Percentiles rank a stretch among this genome's conserved stretches.
phyloP scores from a whole-genome alignment of 352 stramenopile species.

The Globisporangium iwayamae region DNA sequence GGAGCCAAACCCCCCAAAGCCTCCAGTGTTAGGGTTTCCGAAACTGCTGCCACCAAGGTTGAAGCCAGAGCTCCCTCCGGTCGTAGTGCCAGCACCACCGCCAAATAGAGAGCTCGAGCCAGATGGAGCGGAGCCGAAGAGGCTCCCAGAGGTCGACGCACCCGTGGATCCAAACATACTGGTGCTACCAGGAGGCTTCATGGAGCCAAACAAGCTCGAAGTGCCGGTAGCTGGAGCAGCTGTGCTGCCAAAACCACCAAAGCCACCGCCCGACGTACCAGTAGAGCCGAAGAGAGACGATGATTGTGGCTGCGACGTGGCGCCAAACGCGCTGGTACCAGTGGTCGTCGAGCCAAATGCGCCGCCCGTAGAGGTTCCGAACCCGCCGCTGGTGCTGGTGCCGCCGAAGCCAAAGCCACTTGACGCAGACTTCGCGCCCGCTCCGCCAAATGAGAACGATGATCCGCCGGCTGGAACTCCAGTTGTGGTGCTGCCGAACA shows the following conservation, averaged over 20 bases:
- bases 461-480: constrained; percentile 26
- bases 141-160: constrained; percentile 19
- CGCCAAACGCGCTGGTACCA: constrained; percentile 37
- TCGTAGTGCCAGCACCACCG: constrained; percentile 22
- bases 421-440: constrained; percentile 28
- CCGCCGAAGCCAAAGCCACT: constrained; percentile 45
- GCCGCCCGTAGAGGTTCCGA: constrained; percentile 32
- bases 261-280: constrained; percentile 28
- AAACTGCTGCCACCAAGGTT: constrained; percentile 40
- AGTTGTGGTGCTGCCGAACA: constrained; percentile 39
- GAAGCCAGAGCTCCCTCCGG: constrained; percentile 32
- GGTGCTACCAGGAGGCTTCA: constrained; percentile 29
- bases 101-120: constrained; percentile 43
- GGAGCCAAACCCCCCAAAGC: constrained; percentile 50
- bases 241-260: constrained; percentile 37
- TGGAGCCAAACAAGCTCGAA: constrained; percentile 38
- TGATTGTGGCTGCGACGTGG: constrained; percentile 29
- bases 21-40: constrained; percentile 24
- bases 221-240: constrained; percentile 21
- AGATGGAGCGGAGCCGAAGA: constrained; percentile 32
- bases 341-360: constrained; percentile 28
- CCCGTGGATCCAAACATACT: constrained; percentile 37
- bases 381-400: constrained; percentile 23
- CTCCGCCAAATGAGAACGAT: constrained; percentile 37
- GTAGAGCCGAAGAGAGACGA: constrained; percentile 43